phyloP scores from a whole-genome alignment of 306 rosid genomes.

The Canavalia gladiata region DNA sequence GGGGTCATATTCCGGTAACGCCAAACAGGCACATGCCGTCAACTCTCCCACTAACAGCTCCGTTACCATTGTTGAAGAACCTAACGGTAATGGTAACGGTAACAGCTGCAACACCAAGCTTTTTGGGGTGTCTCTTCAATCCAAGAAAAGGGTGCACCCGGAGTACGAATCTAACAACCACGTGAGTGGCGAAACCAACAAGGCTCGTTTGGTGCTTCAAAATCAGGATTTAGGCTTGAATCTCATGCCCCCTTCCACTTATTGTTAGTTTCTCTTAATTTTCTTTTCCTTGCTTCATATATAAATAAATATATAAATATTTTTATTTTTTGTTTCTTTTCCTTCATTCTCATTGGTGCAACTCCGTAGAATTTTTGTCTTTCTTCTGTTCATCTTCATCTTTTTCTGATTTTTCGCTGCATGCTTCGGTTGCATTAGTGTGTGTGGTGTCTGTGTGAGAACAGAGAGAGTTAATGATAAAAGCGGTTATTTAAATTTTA shows the following conservation, averaged over 20 bases:
- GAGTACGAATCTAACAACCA: constrained; percentile 59
- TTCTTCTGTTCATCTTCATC: constrained; percentile 28
- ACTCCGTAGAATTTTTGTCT: constrained; percentile 30
- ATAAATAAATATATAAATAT: neutral
- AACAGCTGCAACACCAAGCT: constrained; percentile 70
- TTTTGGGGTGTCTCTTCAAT: constrained; percentile 82
- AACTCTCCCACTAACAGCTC: constrained; percentile 70
- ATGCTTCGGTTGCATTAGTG: constrained; percentile 69
- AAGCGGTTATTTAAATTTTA: constrained; percentile 8
- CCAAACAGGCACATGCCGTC: constrained; percentile 53
- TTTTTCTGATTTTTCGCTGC: constrained; percentile 50
- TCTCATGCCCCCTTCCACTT: constrained; percentile 85
- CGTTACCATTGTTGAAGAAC: constrained; percentile 65
- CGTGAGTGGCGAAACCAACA: constrained; percentile 50
- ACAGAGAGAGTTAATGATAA: constrained; percentile 13
- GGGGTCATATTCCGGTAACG: constrained; percentile 51
- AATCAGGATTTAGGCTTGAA: constrained; percentile 77
- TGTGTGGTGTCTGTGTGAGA: neutral
- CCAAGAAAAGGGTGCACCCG: constrained; percentile 86
- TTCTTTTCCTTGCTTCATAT: constrained; percentile 12
- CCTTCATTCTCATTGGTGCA: constrained; percentile 45
- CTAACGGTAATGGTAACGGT: constrained; percentile 43
- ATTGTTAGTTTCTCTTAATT: constrained; percentile 45
- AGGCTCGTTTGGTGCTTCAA: constrained; percentile 66
- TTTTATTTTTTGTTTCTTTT: neutral